These are phyloP conservation scores for Pseudophaeomoniella oleicola DNA, from an alignment of 2,329 filamentous ascomycete species.

Conservation along the genomic window DNA sequence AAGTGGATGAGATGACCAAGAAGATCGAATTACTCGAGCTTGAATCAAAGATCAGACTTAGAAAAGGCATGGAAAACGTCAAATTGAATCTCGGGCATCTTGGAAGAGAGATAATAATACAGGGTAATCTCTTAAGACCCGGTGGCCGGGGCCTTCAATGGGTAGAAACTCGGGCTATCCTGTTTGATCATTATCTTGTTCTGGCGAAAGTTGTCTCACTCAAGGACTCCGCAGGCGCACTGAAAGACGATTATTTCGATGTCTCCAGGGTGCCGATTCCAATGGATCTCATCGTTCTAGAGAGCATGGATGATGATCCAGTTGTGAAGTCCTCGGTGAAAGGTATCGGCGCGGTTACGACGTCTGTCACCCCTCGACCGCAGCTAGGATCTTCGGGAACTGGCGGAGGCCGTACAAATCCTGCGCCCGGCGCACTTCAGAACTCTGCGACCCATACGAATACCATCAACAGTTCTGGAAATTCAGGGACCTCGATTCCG, in stretches of 20 bases:
- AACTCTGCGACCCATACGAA: slow-evolving; percentile 47
- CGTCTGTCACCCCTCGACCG: slow-evolving; percentile 23
- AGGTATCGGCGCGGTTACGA: slow-evolving; percentile 53
- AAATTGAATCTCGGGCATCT: slow-evolving; percentile 83
- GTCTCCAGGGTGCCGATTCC: slow-evolving; percentile 91
- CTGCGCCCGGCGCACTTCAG: slow-evolving; percentile 37
- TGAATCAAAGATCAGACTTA: slow-evolving; percentile 64
- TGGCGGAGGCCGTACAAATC: slow-evolving; percentile 30
- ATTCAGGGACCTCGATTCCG: slow-evolving; percentile 25
- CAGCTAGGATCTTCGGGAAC: not conserved
- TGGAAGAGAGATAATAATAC: slow-evolving; percentile 76
- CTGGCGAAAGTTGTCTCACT: slow-evolving; percentile 64
- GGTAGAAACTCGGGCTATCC: slow-evolving; percentile 82
- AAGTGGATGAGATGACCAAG: slow-evolving; percentile 82
- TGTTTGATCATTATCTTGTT: slow-evolving; percentile 95
- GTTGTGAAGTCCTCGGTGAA: slow-evolving; percentile 64
- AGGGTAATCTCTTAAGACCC: slow-evolving; percentile 78
- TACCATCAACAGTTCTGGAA: slow-evolving; percentile 43
- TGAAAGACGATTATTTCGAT: slow-evolving; percentile 72
- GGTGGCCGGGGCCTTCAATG: slow-evolving; percentile 81
- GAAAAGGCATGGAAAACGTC: slow-evolving; percentile 76
- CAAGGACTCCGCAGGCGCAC: slow-evolving; percentile 53
- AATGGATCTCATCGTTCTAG: slow-evolving; percentile 86
- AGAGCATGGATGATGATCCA: slow-evolving; percentile 83
- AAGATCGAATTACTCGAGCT: slow-evolving; percentile 82